phyloP scores from a whole-genome alignment of 805 yeast species.

The Ogataea paraovalis region DNA sequence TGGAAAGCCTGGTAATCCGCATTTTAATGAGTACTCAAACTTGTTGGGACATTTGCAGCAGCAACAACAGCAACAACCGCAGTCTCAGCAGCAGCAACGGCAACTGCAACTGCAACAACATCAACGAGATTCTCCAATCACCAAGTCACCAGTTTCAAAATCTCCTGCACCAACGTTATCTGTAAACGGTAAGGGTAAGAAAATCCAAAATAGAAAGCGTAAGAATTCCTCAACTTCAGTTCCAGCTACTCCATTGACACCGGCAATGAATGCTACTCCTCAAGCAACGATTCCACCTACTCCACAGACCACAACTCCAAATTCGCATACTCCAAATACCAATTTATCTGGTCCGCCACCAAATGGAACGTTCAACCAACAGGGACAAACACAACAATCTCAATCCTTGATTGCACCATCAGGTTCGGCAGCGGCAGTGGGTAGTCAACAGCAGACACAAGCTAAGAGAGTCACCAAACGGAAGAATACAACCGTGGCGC shows the following conservation, averaged over 20 bases:
- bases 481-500: conserved; percentile 21
- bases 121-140: conserved; percentile 16
- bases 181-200: conserved; percentile 15
- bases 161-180: conserved; percentile 7
- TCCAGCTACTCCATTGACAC: conserved; percentile 33
- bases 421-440: neutral
- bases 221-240: conserved; percentile 26
- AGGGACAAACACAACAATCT: neutral
- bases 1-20: conserved; percentile 14
- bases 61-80: conserved; percentile 8
- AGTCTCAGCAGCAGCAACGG: conserved; percentile 5
- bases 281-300: conserved; percentile 21
- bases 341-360: conserved; percentile 1
- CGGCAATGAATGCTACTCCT: conserved; percentile 29
- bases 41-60: conserved; percentile 21
- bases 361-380: neutral
- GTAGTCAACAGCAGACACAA: neutral
- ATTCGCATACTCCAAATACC: conserved; percentile 2
- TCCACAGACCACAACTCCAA: conserved; percentile 17
- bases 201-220: conserved; percentile 22
- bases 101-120: conserved; percentile 8
- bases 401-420: neutral
- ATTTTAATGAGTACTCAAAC: conserved; percentile 21
- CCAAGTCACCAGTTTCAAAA: conserved; percentile 13
- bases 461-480: conserved; percentile 19